Base-by-base conservation (phyloP, 2,329 filamentous ascomycete genomes). In the Neoarthrinium moseri region DNA sequence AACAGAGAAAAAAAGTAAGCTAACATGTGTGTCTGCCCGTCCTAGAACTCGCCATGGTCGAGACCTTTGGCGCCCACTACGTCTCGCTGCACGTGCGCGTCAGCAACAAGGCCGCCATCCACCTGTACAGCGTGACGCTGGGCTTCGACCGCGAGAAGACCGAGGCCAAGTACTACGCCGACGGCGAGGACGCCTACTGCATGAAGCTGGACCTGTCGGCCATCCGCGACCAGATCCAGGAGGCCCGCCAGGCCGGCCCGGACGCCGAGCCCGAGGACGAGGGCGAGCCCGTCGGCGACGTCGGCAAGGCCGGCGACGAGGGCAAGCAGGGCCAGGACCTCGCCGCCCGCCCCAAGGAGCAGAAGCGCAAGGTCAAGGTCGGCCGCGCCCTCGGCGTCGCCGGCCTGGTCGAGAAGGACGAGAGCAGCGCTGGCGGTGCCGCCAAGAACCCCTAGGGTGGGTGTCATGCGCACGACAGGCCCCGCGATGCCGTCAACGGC, bases 51-150 rank as follows among this genome's bases (percentile, higher is more conserved):
- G 94, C 94, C 59, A 99, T 99, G 94, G 91, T 91, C 49, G 94
- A 99, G 69, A 91, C 89, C 26, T 96, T 92, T 65, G 81, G 83
- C 59, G 94, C 91, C 1, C 81, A 87, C 64, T 97, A 96, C 73
- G 92, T 99, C 62, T 95, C 89, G 26, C 82, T 99, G 26, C 94
- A 99, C 74, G 94, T 99, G 53, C 91, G 94, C 61, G 83, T 96
- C 43, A 94, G 88, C 68, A 99, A 99, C 76, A 81, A 81, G 51
- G 94, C 94, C 6, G 94, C 94, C 21, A 81, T 96, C 51, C 89
- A 88, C 59, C 81, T 99, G 18, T 99, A 99, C 80, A 85, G 90
- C 58, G 87, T 95, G 64, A 96, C 91, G 0, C 82, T 96, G 1
- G 86, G 89, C 45, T 97, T 96, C 77, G 81, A 84, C 63, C 87